Conservation (phyloP, 106 monocot species). For the Acanthochlamys bracteata region DNA sequence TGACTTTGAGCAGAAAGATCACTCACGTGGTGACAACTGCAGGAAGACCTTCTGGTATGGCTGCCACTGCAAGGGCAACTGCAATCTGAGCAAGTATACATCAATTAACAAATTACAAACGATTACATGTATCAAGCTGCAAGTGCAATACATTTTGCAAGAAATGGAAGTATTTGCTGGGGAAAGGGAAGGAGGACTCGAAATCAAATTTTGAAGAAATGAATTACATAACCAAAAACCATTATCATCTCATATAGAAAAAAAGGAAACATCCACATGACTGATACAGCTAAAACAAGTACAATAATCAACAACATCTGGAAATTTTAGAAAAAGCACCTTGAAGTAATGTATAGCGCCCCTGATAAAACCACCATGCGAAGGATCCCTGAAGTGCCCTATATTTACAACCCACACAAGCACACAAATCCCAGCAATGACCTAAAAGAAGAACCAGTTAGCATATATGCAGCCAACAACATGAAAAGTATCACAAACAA, state of each 20-base stretch:
- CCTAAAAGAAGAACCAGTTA: slow-evolving; percentile 29
- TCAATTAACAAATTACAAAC: slow-evolving; percentile 7
- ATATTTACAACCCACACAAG: slow-evolving; percentile 99
- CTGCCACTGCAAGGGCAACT: slow-evolving; percentile 97
- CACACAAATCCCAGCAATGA: slow-evolving; percentile 96
- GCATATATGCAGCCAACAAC: too few species aligned
- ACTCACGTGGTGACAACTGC: slow-evolving; percentile 98
- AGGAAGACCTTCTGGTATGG: slow-evolving; percentile 97
- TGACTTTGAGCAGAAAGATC: neutral
- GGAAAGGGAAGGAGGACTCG: too few species aligned
- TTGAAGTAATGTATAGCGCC: slow-evolving; percentile 99
- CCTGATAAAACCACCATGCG: slow-evolving; percentile 88
- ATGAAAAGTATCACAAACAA: too few species aligned
- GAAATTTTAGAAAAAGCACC: too few species aligned
- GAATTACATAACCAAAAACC: too few species aligned
- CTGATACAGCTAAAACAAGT: too few species aligned
- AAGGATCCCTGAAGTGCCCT: slow-evolving; percentile 96
- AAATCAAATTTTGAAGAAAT: too few species aligned
- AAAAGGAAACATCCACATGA: too few species aligned
- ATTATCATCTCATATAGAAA: too few species aligned
- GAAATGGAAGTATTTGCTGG: too few species aligned
- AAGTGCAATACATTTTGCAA: too few species aligned
- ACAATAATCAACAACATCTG: too few species aligned
- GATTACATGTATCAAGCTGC: neutral
- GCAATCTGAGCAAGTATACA: slow-evolving; percentile 51